A percentile compares a stretch with the other conserved stretches of the same genome.
phyloP scores from a whole-genome alignment of 176 grass and related monocot species.

The Ensete glaucum region DNA sequence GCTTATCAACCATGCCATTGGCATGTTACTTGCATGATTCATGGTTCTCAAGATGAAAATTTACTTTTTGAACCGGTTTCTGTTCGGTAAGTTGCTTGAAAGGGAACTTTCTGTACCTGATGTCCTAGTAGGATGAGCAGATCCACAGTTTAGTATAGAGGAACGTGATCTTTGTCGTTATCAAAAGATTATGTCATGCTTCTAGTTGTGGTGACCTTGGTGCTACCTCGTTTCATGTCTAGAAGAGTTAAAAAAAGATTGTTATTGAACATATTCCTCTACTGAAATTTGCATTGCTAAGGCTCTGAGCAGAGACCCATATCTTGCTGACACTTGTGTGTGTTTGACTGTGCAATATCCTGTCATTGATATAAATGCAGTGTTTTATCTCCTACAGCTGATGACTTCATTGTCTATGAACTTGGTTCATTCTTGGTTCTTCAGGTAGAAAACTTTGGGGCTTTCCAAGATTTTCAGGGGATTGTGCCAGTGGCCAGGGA shows the following conservation, averaged over 20 bases:
- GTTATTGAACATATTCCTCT: neutral
- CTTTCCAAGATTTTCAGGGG: constrained; percentile 73
- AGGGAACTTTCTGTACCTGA: too few species aligned
- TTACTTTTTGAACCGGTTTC: too few species aligned
- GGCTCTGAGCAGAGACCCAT: neutral
- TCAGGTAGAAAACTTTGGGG: constrained; percentile 86
- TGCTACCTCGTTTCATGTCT: neutral
- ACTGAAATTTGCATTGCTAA: neutral
- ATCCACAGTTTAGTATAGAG: too few species aligned
- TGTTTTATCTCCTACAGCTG: neutral
- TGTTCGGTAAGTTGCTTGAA: too few species aligned
- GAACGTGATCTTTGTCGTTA: too few species aligned
- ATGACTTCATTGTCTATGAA: neutral
- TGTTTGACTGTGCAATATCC: neutral
- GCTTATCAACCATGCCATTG: too few species aligned
- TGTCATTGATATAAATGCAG: neutral
- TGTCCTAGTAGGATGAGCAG: too few species aligned
- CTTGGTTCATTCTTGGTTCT: constrained; percentile 1
- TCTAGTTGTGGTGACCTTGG: neutral
- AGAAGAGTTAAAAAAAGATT: neutral
- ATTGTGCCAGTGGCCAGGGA: constrained; percentile 78
- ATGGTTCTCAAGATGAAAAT: too few species aligned
- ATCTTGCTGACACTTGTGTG: too few species aligned
- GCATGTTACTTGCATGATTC: too few species aligned
- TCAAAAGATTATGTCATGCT: neutral